These are phyloP conservation scores for Rubus parviflorus DNA, from an alignment of 306 rosid species.

Conservation along the genomic window DNA sequence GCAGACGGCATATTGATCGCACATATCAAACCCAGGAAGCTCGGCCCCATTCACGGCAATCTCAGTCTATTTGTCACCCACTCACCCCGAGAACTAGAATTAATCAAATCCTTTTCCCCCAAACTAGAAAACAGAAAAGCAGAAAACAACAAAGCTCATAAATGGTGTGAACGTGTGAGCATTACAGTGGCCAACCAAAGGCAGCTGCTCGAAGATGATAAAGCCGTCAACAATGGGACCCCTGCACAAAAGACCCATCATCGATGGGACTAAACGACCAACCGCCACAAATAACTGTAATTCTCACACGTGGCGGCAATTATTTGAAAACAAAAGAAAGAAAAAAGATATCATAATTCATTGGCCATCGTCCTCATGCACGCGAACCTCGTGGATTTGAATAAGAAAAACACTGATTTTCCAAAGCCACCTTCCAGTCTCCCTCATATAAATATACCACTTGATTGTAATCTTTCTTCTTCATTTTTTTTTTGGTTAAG, in stretches of 20 bases:
- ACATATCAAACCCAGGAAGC: neutral
- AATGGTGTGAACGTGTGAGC: neutral
- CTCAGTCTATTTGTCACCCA: neutral
- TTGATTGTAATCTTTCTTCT: neutral
- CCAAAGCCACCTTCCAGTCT: neutral
- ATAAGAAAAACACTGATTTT: neutral
- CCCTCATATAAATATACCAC: neutral
- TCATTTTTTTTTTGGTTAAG: neutral
- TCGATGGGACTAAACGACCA: slow-evolving; percentile 39
- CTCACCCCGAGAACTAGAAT: neutral
- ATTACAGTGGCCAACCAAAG: neutral
- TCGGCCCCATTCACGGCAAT: neutral
- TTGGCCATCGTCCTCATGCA: slow-evolving; percentile 13
- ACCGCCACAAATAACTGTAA: slow-evolving; percentile 47
- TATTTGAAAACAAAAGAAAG: neutral
- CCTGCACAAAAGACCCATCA: slow-evolving; percentile 14
- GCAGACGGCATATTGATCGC: neutral
- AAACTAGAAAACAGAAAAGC: neutral
- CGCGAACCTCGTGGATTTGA: slow-evolving; percentile 22
- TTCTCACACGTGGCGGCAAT: slow-evolving; percentile 29
- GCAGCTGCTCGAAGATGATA: neutral
- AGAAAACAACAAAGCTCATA: neutral
- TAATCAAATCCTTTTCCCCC: neutral
- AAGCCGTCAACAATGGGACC: slow-evolving; percentile 38
- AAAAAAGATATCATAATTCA: neutral